A percentile compares a stretch with the other conserved stretches of the same genome.
Evolutionary conservation across 1,139 yeast genomes (phyloP).

Genomic region (Suhomyces atakaporum): DNA sequence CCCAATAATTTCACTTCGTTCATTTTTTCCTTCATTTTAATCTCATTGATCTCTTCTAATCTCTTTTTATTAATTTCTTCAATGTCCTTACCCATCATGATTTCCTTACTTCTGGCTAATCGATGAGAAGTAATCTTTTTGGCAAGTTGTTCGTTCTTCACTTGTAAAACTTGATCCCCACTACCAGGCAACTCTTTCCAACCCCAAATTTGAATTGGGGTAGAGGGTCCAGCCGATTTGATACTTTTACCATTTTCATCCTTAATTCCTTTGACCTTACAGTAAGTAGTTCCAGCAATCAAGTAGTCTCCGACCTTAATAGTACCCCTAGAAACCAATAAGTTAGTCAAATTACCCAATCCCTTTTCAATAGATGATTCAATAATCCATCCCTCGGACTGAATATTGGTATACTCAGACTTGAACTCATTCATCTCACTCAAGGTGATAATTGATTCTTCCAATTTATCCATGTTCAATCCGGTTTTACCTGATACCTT

Average conservation of each 20-base stretch:
- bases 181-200: slow-evolving; percentile 95
- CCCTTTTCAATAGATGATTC: slow-evolving; percentile 86
- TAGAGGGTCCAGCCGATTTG: slow-evolving; percentile 78
- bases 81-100: slow-evolving; percentile 65
- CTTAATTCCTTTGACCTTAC: slow-evolving; percentile 80
- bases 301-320: slow-evolving; percentile 68
- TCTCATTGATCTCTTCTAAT: slow-evolving; percentile 46
- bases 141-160: slow-evolving; percentile 70
- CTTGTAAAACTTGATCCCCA: slow-evolving; percentile 83
- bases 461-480: slow-evolving; percentile 81
- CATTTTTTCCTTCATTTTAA: slow-evolving; percentile 52
- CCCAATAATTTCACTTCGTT: slow-evolving; percentile 61
- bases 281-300: slow-evolving; percentile 84
- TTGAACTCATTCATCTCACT: slow-evolving; percentile 81
- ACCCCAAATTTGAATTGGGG: slow-evolving; percentile 90
- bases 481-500: slow-evolving; percentile 86
- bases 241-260: slow-evolving; percentile 71
- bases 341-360: slow-evolving; percentile 84
- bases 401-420: slow-evolving; percentile 57
- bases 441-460: slow-evolving; percentile 83
- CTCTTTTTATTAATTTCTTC: slow-evolving; percentile 67
- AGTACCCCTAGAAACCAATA: slow-evolving; percentile 78
- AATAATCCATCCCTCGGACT: slow-evolving; percentile 84
- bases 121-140: slow-evolving; percentile 74
- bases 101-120: slow-evolving; percentile 53